These are phyloP conservation scores for Flaveria robusta DNA, from an alignment of 129 eudicot genomes.

Conservation along the genomic window DNA sequence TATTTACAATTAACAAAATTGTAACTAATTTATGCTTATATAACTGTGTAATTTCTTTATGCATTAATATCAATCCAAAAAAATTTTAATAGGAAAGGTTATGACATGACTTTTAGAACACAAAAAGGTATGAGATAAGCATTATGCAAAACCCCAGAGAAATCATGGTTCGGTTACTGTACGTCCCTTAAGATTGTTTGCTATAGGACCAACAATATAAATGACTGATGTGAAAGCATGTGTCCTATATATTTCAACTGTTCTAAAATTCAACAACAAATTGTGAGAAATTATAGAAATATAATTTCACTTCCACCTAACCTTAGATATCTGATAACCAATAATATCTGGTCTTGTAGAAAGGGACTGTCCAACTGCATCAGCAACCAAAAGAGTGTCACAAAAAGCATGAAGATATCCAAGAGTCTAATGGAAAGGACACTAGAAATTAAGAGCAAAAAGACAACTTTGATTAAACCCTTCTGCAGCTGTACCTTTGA, in stretches of 20 bases:
- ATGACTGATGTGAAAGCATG: neutral
- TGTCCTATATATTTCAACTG: neutral
- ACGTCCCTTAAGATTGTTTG: neutral
- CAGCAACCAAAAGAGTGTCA: conserved; percentile 50
- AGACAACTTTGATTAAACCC: conserved; percentile 3
- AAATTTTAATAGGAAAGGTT: neutral
- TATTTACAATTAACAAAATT: no score
- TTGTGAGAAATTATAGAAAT: conserved; percentile 17
- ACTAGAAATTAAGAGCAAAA: conserved; percentile 20
- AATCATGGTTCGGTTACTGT: neutral
- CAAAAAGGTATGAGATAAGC: conserved; percentile 7
- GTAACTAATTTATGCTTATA: conserved; percentile 7
- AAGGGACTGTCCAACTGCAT: conserved; percentile 98
- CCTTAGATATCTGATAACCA: conserved; percentile 84
- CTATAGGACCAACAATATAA: neutral
- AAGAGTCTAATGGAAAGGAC: conserved; percentile 26
- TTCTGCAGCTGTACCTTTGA: conserved; percentile 61
- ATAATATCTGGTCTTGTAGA: conserved; percentile 97
- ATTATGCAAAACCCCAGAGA: neutral
- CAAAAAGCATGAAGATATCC: conserved; percentile 32
- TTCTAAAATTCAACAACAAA: conserved; percentile 11
- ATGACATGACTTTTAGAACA: conserved; percentile 1
- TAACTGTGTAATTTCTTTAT: neutral
- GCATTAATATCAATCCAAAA: conserved; percentile 7
- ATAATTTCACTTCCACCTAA: conserved; percentile 32